These are phyloP conservation scores for Gnaphalium uliginosum DNA, from an alignment of 129 eudicot genomes.

Conservation along the genomic window DNA sequence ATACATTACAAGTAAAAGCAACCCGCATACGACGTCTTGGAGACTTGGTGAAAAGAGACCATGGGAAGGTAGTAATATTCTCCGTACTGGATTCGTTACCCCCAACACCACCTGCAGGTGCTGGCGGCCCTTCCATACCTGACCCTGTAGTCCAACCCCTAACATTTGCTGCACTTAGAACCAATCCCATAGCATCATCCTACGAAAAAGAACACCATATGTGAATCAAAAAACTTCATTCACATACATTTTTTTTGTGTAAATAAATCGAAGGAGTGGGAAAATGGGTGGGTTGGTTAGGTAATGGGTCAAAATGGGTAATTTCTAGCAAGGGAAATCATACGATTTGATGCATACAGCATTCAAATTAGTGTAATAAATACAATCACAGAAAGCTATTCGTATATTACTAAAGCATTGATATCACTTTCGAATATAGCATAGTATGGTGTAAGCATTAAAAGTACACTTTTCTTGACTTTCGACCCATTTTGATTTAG, in stretches of 20 bases:
- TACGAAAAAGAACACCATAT: slow-evolving; percentile 1
- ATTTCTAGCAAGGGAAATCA: not conserved
- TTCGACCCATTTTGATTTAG: not conserved
- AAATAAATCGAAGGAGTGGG: not conserved
- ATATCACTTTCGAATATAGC: not conserved
- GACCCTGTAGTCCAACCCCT: slow-evolving; percentile 23
- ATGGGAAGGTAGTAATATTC: slow-evolving; percentile 19
- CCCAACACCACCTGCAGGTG: not conserved
- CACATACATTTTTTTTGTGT: not conserved
- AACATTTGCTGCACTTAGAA: slow-evolving; percentile 26
- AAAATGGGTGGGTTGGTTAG: not conserved
- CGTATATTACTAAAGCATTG: not conserved
- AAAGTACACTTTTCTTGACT: not conserved
- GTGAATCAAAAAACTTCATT: slow-evolving; percentile 2
- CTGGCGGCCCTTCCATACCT: slow-evolving; percentile 23
- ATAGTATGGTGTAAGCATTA: not conserved
- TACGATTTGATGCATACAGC: not conserved
- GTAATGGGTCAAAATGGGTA: not conserved
- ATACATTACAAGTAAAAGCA: slow-evolving; percentile 26
- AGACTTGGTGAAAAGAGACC: slow-evolving; percentile 25
- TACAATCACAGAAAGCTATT: not conserved
- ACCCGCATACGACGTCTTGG: slow-evolving; percentile 26
- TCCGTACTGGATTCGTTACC: not conserved
- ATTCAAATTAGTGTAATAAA: not conserved
- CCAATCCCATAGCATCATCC: slow-evolving; percentile 29